Conservation (phyloP, 371 early-diverging fungal genomes). For the Mucor mucedo region DNA sequence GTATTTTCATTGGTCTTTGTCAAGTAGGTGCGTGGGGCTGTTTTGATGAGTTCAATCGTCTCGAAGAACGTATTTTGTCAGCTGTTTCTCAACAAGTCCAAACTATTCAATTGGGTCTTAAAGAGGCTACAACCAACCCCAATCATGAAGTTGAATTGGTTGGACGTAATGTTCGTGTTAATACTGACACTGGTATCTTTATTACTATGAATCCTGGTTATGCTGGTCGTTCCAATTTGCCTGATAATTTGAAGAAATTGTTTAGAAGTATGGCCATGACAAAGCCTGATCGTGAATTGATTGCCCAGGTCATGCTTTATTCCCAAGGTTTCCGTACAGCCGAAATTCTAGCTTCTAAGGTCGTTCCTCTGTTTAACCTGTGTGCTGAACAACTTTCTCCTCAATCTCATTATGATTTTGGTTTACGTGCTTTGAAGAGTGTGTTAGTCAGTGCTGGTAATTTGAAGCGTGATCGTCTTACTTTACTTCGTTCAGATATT, state of each 20-base stretch:
- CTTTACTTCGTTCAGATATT: slow-evolving; percentile 52
- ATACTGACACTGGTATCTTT: slow-evolving; percentile 94
- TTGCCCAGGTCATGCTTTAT: slow-evolving; percentile 99
- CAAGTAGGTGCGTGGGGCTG: slow-evolving; percentile 99
- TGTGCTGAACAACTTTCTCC: slow-evolving; percentile 93
- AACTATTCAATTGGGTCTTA: slow-evolving; percentile 94
- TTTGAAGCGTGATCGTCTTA: slow-evolving; percentile 89
- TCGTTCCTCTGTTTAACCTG: slow-evolving; percentile 95
- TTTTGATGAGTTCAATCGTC: slow-evolving; percentile 99
- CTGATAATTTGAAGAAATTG: slow-evolving; percentile 97
- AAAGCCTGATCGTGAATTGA: slow-evolving; percentile 95
- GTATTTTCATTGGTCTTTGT: slow-evolving; percentile 98
- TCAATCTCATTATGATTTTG: slow-evolving; percentile 99
- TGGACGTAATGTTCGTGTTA: slow-evolving; percentile 84
- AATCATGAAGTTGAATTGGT: slow-evolving; percentile 91
- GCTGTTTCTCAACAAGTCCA: slow-evolving; percentile 99
- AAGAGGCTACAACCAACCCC: slow-evolving; percentile 65
- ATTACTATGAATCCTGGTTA: slow-evolving; percentile 99
- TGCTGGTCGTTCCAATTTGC: slow-evolving; percentile 97
- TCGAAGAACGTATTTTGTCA: slow-evolving; percentile 96
- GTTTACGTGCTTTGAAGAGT: slow-evolving; percentile 98
- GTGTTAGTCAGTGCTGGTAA: slow-evolving; percentile 97
- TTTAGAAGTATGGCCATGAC: slow-evolving; percentile 99
- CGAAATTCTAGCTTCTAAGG: slow-evolving; percentile 92
- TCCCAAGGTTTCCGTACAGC: slow-evolving; percentile 98